A percentile compares a stretch with the other conserved stretches of the same genome.
phyloP scores from a whole-genome alignment of 2,329 filamentous ascomycete genomes.

The Aspergillus proliferans region DNA sequence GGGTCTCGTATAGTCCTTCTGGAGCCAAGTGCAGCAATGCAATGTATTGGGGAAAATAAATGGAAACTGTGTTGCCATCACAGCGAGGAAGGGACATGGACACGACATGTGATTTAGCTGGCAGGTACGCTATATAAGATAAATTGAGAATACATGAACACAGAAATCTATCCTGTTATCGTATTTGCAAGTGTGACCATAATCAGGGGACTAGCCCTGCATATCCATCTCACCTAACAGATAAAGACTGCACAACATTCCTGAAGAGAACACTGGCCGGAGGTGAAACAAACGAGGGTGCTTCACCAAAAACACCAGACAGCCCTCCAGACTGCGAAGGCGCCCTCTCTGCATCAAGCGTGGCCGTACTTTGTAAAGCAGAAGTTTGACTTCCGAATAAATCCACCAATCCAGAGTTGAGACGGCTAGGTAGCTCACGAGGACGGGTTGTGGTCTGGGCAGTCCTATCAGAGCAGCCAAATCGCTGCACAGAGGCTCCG shows the following conservation, averaged over 20 bases:
- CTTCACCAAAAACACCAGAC: conserved; percentile 32
- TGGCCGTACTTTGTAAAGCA: not conserved
- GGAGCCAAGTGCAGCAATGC: too few relatives aligned
- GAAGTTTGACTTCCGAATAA: conserved; percentile 23
- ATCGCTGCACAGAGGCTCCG: conserved; percentile 61
- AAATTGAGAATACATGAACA: too few relatives aligned
- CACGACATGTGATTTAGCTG: too few relatives aligned
- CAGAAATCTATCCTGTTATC: too few relatives aligned
- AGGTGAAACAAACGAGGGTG: conserved; percentile 34
- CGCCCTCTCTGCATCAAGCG: conserved; percentile 12
- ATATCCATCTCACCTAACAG: conserved; percentile 4
- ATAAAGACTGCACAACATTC: conserved; percentile 31
- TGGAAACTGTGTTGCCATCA: too few relatives aligned
- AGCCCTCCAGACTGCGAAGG: conserved; percentile 21
- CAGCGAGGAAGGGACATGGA: too few relatives aligned
- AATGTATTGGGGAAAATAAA: too few relatives aligned
- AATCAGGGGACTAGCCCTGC: not conserved
- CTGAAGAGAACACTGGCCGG: conserved; percentile 32
- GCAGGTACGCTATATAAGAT: too few relatives aligned
- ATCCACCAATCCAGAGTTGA: conserved; percentile 27
- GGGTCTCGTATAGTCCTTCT: too few relatives aligned
- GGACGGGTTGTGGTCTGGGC: conserved; percentile 18
- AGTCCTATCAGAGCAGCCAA: conserved; percentile 22
- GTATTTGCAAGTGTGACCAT: too few relatives aligned
- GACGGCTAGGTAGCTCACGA: conserved; percentile 15